These are phyloP conservation scores for Thalassiosira profunda DNA, from an alignment of 108 stramenopile genomes.

Conservation along the genomic window DNA sequence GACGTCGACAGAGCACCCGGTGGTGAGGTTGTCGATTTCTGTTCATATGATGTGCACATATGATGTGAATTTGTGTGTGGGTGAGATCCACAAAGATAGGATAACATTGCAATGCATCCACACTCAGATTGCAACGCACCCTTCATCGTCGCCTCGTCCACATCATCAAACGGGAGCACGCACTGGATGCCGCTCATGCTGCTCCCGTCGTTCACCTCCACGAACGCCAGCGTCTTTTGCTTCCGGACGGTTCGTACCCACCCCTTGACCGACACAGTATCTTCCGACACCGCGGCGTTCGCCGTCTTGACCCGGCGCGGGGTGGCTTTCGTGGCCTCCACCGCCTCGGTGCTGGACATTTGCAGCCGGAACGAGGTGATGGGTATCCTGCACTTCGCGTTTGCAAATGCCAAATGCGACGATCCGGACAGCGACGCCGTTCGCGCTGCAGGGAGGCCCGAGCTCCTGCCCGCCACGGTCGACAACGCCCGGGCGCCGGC, in stretches of 20 bases:
- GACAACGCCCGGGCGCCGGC: no score
- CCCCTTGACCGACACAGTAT: conserved; percentile 88
- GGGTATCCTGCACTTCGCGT: neutral
- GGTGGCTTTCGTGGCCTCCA: neutral
- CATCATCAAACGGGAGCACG: conserved; percentile 73
- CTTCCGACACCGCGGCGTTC: conserved; percentile 75
- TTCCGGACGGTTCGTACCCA: conserved; percentile 98
- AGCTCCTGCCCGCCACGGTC: no score
- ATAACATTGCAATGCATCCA: no score
- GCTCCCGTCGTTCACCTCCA: conserved; percentile 98
- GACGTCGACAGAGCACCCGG: conserved; percentile 93
- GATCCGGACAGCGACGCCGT: neutral
- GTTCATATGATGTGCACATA: neutral
- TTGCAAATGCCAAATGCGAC: no score
- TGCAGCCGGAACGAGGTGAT: conserved; percentile 16
- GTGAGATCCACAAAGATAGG: no score
- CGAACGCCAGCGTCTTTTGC: conserved; percentile 98
- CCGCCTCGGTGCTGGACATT: conserved; percentile 25
- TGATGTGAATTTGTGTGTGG: neutral
- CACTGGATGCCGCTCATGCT: conserved; percentile 93
- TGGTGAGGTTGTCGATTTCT: conserved; percentile 89
- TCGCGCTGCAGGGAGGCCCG: neutral
- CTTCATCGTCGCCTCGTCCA: conserved; percentile 67
- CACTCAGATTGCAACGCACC: no score
- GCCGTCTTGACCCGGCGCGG: conserved; percentile 70